These are phyloP conservation scores for Rhodotorula sp. DNA, from an alignment of 1,284 basidiomycete species.

Conservation along the genomic window DNA sequence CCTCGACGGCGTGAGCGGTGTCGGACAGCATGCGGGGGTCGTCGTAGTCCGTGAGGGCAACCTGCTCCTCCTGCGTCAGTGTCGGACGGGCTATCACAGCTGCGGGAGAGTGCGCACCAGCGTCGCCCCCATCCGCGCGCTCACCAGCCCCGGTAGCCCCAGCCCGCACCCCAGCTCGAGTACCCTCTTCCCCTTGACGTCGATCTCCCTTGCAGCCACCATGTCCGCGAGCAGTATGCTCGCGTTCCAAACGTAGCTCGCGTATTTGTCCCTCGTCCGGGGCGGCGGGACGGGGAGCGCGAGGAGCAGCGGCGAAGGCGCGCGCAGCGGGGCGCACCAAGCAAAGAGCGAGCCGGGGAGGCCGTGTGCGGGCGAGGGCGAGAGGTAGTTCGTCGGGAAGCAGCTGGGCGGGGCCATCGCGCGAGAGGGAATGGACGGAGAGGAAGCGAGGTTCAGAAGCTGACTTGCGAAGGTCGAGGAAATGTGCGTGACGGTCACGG, in stretches of 20 bases:
- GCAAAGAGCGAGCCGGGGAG: slow-evolving; percentile 10
- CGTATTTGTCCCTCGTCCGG: neutral
- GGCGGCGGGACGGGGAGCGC: slow-evolving; percentile 10
- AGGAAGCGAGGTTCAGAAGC: neutral
- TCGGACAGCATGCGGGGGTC: slow-evolving; percentile 4
- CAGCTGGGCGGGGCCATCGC: neutral
- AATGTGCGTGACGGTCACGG: neutral
- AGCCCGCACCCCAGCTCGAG: slow-evolving; percentile 23
- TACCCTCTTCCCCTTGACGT: slow-evolving; percentile 19
- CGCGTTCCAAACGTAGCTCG: slow-evolving; percentile 15
- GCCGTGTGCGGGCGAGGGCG: slow-evolving; percentile 14
- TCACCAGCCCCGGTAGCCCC: slow-evolving; percentile 17
- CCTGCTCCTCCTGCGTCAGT: neutral
- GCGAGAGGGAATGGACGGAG: too few relatives aligned
- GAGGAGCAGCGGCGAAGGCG: slow-evolving; percentile 10
- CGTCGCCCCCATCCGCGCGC: slow-evolving; percentile 12
- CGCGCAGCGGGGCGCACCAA: slow-evolving; percentile 8
- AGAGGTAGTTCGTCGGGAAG: slow-evolving; percentile 18
- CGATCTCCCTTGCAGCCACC: slow-evolving; percentile 11
- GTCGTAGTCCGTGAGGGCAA: slow-evolving; percentile 24
- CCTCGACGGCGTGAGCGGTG: neutral
- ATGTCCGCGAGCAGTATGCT: slow-evolving; percentile 22
- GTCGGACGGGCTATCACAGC: too few relatives aligned
- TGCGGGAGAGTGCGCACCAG: slow-evolving; percentile 2
- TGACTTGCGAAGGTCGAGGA: slow-evolving; percentile 2